Base-by-base conservation (phyloP, 768 basidiomycete species). In the Filobasidium floriforme region DNA sequence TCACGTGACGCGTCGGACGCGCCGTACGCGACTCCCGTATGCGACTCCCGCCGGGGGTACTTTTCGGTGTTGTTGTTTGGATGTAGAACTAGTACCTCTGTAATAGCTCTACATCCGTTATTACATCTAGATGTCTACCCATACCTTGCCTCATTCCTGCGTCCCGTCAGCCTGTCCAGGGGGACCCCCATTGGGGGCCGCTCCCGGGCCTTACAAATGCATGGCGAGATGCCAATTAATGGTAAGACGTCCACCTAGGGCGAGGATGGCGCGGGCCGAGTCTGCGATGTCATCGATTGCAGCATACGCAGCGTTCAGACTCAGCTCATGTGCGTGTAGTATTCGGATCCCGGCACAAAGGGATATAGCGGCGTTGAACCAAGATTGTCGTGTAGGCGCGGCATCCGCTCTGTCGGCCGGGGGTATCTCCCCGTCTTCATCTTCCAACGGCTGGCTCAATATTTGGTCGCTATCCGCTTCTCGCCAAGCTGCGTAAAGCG, bases 171-270 rank as follows among this genome's bases (percentile, higher is more conserved):
- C n/a, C n/a, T n/a, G n/a, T n/a, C n/a, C n/a, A n/a, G n/a, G n/a
- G n/a, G n/a, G n/a, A n/a, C n/a, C n/a, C n/a, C n/a, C n/a, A n/a
- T n/a, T n/a, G n/a, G n/a, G n/a, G n/a, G n/a, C n/a, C n/a, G n/a
- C n/a, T n/a, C n/a, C n/a, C n/a, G n/a, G n/a, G n/a, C n/a, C n/a
- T n/a, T n/a, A n/a, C n/a, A n/a, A n/a, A n/a, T n/a, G n/a, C n/a
- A 60, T 60, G 18, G 59, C 59, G 15, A 60, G 37, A 40, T 60
- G 29, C 59, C 59, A 60, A 40, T 60, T 60, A 28, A 60, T 60
- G 15, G 29, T 37, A 18, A 60, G 29, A 28, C 15, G 7, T 7
- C 59, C 59, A 12, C 32, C 32, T 15, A 60, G 59, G 32, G 9
- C 37, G 18, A 60, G 29, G 26, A 60, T 60, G 7, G 59, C 7